These are phyloP conservation scores for Geotrichum australiense DNA, from an alignment of 1,139 yeast species.

Conservation along the genomic window DNA sequence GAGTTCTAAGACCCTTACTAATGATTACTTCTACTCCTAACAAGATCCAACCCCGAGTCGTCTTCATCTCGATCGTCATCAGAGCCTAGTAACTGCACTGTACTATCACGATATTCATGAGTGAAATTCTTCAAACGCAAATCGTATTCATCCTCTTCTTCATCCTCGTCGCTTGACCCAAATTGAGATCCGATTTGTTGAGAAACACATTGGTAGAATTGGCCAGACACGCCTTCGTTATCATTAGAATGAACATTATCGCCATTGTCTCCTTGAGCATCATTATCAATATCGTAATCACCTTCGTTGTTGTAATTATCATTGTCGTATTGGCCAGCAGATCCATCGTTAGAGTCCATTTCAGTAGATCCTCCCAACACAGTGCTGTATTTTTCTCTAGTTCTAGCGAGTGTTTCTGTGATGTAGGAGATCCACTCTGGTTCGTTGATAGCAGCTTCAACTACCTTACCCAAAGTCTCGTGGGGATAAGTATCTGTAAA, in stretches of 20 bases:
- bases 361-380: constrained; percentile 75
- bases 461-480: constrained; percentile 50
- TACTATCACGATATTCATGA: constrained; percentile 9
- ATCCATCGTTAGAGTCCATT: constrained; percentile 41
- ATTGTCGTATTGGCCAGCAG: constrained; percentile 28
- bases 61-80: constrained; percentile 24
- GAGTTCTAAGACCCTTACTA: not conserved
- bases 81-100: constrained; percentile 15
- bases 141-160: constrained; percentile 44
- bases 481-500: constrained; percentile 73
- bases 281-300: constrained; percentile 17
- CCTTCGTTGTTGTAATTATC: constrained; percentile 25
- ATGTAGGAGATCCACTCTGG: constrained; percentile 81
- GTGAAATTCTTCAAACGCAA: constrained; percentile 25
- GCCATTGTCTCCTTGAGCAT: constrained; percentile 16
- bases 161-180: constrained; percentile 43
- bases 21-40: constrained; percentile 33
- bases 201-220: constrained; percentile 75
- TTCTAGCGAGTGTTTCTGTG: constrained; percentile 73
- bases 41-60: constrained; percentile 28
- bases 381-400: constrained; percentile 93
- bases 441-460: constrained; percentile 49
- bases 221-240: constrained; percentile 37
- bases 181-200: constrained; percentile 45
- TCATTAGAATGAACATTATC: constrained; percentile 5